These are phyloP conservation scores for Aspergillus novoparasiticus DNA, from an alignment of 2,329 filamentous ascomycete species.

Conservation along the genomic window DNA sequence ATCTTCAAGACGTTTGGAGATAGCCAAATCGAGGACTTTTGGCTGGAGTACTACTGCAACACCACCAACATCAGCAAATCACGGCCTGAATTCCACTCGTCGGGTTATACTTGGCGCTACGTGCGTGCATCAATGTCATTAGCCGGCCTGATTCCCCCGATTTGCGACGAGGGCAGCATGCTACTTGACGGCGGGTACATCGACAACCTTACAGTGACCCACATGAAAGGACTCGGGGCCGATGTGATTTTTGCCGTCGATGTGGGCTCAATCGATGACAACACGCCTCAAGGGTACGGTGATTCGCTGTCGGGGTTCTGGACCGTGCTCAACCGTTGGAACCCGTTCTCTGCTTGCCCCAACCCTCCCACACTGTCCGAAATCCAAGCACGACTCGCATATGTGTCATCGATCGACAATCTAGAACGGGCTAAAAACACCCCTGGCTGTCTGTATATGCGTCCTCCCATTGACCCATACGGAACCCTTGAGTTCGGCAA, in stretches of 20 bases:
- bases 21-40: constrained; percentile 97
- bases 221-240: constrained; percentile 93
- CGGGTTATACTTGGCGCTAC: constrained; percentile 96
- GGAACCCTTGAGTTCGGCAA: constrained; percentile 95
- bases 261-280: constrained; percentile 88
- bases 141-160: constrained; percentile 84
- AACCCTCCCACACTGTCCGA: constrained; percentile 95
- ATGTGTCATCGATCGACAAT: constrained; percentile 92
- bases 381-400: constrained; percentile 92
- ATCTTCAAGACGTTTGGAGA: constrained; percentile 99
- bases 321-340: constrained; percentile 95
- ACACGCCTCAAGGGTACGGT: constrained; percentile 88
- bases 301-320: constrained; percentile 94
- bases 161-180: constrained; percentile 97
- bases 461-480: constrained; percentile 89
- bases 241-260: constrained; percentile 96
- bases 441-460: constrained; percentile 92
- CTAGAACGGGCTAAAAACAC: constrained; percentile 90
- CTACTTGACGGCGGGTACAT: constrained; percentile 94
- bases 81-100: constrained; percentile 88
- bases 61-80: constrained; percentile 98
- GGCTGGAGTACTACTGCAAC: constrained; percentile 99
- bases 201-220: constrained; percentile 93
- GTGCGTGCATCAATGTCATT: constrained; percentile 96
- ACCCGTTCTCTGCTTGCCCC: constrained; percentile 82